Evolutionary conservation across 2,329 filamentous ascomycete genomes (phyloP), one percentile per base, ranked within the genome.

Genomic region (Fusarium sacchari): DNA sequence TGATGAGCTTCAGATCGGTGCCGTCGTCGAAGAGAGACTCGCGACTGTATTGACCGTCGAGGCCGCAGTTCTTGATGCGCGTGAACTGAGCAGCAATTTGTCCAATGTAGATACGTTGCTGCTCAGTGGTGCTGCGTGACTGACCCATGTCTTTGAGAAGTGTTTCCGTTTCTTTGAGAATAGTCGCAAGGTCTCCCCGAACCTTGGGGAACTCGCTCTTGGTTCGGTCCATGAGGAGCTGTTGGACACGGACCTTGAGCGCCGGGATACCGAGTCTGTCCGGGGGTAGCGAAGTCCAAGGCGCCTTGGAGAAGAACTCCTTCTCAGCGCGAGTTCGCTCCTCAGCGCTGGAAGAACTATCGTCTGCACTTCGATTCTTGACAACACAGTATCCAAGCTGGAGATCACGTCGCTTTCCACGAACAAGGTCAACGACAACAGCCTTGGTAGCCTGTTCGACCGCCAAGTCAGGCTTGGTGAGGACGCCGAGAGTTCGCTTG

Each of bases 401-500:
- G 1, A 88, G 78, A 3, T 83, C 76, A 3, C 81, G 80, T 6
- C 82, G 80, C 20, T 83, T 84, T 0, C 85, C 85, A 0, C 59
- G 50, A 1, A 88, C 80, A 1, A 87, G 82, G 8, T 87, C 81
- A 7, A 84, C 78, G 3, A 85, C 79, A 3, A 81, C 81, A 1
- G 80, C 75, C 32, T 84, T 80, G 1, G 79, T 84, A 0, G 80
- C 80, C 0, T 76, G 64, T 53, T 88, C 86, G 0, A 77, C 77
- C 0, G 86, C 85, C 0, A 91, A 80, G 64, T 93, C 90, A 0
- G 89, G 87, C 71, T 92, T 92, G 0, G 90, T 92, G 1, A 92
- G 81, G 0, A 88, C 83, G 0, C 84, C 85, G 13, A 88, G 76
- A 0, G 86, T 88, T 0, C 86, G 71, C 8, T 77, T 69, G 1